A percentile compares a stretch with the other conserved stretches of the same genome.
phyloP scores from a whole-genome alignment of 2,329 filamentous ascomycete species.

The Botryosphaeria agaves region DNA sequence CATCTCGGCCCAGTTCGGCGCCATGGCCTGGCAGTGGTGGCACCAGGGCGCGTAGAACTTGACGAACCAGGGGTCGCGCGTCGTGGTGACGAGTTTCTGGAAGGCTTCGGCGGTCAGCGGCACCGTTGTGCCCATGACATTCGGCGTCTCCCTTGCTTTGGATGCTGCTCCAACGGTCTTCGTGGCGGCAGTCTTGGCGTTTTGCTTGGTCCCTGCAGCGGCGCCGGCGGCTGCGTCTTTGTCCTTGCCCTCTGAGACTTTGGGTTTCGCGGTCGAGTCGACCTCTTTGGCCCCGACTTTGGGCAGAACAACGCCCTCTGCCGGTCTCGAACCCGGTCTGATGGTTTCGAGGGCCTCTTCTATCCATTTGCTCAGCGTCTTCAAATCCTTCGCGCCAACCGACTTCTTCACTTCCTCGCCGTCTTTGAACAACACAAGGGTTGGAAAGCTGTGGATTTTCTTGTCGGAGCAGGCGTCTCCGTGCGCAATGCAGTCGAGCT shows the following conservation, averaged over 20 bases:
- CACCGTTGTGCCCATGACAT: constrained; percentile 58
- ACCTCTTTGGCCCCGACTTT: constrained; percentile 44
- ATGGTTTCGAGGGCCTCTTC: constrained; percentile 62
- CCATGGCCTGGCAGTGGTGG: constrained; percentile 83
- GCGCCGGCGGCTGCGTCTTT: constrained; percentile 15
- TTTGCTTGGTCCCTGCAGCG: constrained; percentile 11
- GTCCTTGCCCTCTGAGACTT: constrained; percentile 18
- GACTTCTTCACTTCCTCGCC: constrained; percentile 49
- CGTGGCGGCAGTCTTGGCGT: constrained; percentile 9
- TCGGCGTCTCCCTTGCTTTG: constrained; percentile 29
- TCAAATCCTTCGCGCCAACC: constrained; percentile 50
- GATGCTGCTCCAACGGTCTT: constrained; percentile 10
- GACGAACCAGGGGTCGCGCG: constrained; percentile 89
- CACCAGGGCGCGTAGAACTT: constrained; percentile 99
- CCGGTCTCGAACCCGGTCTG: constrained; percentile 64
- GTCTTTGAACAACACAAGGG: constrained; percentile 64
- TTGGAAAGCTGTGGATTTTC: constrained; percentile 54
- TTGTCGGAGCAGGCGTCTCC: constrained; percentile 59
- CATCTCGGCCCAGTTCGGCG: constrained; percentile 76
- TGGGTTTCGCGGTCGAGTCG: constrained; percentile 18
- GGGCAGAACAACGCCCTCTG: constrained; percentile 49
- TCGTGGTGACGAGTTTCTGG: constrained; percentile 67
- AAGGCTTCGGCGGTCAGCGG: constrained; percentile 71
- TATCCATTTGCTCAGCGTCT: constrained; percentile 48
- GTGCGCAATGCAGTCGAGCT: constrained; percentile 70